A percentile compares a stretch with the other conserved stretches of the same genome.
phyloP scores from a whole-genome alignment of 768 basidiomycete genomes.

The Tephrocybe sp. region DNA sequence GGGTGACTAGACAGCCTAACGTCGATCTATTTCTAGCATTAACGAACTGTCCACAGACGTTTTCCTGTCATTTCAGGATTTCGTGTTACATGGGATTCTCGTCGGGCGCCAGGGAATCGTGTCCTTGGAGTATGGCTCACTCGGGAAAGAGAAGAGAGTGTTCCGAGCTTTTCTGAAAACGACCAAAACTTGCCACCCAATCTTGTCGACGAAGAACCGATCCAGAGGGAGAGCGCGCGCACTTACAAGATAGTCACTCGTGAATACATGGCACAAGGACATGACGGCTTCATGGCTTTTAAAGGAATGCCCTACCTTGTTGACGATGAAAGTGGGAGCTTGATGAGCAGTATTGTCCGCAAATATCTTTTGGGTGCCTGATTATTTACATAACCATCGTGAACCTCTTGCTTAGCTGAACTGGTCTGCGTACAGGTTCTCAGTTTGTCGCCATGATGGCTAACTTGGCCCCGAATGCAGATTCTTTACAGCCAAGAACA shows the following conservation, averaged over 20 bases:
- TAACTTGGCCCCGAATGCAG: constrained; percentile 28
- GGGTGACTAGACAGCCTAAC: constrained; percentile 47
- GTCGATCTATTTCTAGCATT: background rate
- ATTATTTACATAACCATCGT: background rate
- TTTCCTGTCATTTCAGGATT: constrained; percentile 88
- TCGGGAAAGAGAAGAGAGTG: constrained; percentile 34
- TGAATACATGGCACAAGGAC: constrained; percentile 81
- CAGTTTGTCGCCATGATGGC: constrained; percentile 70
- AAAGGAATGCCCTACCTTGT: constrained; percentile 66
- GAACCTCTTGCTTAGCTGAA: background rate
- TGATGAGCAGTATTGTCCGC: constrained; percentile 77
- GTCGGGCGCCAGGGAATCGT: constrained; percentile 63
- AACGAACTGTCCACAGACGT: constrained; percentile 45
- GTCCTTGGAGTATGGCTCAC: constrained; percentile 71
- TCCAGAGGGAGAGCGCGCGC: constrained; percentile 52
- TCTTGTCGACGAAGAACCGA: constrained; percentile 47
- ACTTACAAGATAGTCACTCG: constrained; percentile 82
- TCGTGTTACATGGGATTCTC: constrained; percentile 84
- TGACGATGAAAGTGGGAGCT: constrained; percentile 79
- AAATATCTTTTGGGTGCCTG: constrained; percentile 76
- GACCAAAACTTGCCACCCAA: constrained; percentile 26
- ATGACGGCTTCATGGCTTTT: constrained; percentile 77
- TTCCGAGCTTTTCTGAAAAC: constrained; percentile 18
- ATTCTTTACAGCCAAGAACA: constrained; percentile 43
- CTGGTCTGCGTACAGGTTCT: constrained; percentile 48